A percentile compares a stretch with the other conserved stretches of the same genome.
Conservation (phyloP, 805 yeast species). For the Kodamaea leandrae region DNA sequence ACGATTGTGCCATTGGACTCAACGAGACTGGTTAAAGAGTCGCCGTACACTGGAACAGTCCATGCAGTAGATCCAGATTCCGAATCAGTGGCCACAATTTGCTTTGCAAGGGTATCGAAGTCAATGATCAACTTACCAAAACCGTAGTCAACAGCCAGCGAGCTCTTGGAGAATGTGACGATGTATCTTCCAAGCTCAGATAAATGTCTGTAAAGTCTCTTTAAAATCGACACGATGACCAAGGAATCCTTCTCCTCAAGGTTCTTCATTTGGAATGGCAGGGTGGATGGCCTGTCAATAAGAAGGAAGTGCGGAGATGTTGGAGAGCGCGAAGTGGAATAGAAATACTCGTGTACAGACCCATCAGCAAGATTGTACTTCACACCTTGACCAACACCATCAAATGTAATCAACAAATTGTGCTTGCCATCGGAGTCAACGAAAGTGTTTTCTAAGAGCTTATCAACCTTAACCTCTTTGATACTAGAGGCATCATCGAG, state of each 20-base stretch:
- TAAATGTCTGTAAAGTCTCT: conserved; percentile 32
- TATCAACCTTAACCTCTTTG: conserved; percentile 12
- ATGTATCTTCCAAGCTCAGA: conserved; percentile 30
- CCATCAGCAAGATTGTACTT: conserved; percentile 13
- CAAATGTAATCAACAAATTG: conserved; percentile 12
- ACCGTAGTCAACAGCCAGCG: conserved; percentile 25
- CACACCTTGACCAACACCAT: conserved; percentile 7
- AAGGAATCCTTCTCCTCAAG: conserved; percentile 25
- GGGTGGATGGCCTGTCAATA: conserved; percentile 32
- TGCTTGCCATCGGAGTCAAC: conserved; percentile 5
- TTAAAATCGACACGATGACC: conserved; percentile 8
- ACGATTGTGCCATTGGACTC: conserved; percentile 15
- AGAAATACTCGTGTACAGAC: conserved; percentile 3
- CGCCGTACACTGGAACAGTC: conserved; percentile 4
- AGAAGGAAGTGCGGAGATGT: conserved; percentile 17
- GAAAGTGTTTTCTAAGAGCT: conserved; percentile 1
- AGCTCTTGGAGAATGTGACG: conserved; percentile 11
- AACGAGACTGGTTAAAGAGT: conserved; percentile 12
- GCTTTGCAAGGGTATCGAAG: conserved; percentile 16
- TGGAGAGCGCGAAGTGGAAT: conserved; percentile 5
- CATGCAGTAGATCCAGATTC: conserved; percentile 10
- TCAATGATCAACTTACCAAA: conserved; percentile 32
- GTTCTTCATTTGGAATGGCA: conserved; percentile 24
- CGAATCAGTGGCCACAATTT: conserved; percentile 12
- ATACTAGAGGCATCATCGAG: conserved; percentile 17